Conservation (phyloP, 345 rosid genomes). For the Eucalyptus shirleyi region DNA sequence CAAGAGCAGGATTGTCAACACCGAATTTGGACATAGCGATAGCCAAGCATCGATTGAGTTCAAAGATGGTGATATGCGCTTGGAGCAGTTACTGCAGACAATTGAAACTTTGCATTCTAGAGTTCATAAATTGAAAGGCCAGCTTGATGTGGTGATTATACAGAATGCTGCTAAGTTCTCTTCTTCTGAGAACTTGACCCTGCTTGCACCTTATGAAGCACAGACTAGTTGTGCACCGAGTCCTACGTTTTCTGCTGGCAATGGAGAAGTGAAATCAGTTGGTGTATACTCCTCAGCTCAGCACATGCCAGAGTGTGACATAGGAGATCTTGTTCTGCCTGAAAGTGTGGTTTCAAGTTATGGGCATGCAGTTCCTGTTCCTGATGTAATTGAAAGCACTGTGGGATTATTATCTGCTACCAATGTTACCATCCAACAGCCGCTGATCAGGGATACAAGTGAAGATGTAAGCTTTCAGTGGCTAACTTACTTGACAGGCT, state of each 20-base stretch:
- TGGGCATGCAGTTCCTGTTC: slow-evolving; percentile 61
- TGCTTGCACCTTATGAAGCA: slow-evolving; percentile 48
- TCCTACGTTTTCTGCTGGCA: slow-evolving; percentile 68
- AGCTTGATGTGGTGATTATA: slow-evolving; percentile 47
- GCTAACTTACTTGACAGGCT: neutral
- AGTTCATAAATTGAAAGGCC: slow-evolving; percentile 53
- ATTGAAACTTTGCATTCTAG: slow-evolving; percentile 53
- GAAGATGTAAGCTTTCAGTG: slow-evolving; percentile 53
- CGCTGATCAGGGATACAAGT: slow-evolving; percentile 44
- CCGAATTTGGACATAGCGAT: slow-evolving; percentile 12
- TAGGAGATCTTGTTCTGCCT: slow-evolving; percentile 50
- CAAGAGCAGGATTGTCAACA: slow-evolving; percentile 18
- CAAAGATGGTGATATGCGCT: slow-evolving; percentile 30
- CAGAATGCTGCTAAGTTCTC: slow-evolving; percentile 72
- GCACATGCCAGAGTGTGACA: slow-evolving; percentile 34
- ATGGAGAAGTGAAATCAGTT: slow-evolving; percentile 44
- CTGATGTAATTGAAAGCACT: slow-evolving; percentile 92
- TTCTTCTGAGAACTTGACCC: slow-evolving; percentile 82
- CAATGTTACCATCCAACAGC: slow-evolving; percentile 59
- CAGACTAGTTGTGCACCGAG: slow-evolving; percentile 84
- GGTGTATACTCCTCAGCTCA: slow-evolving; percentile 32
- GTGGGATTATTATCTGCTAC: slow-evolving; percentile 72
- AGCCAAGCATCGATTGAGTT: slow-evolving; percentile 25
- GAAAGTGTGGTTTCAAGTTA: slow-evolving; percentile 53
- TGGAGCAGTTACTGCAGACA: slow-evolving; percentile 60